Evolutionary conservation across 1,284 basidiomycete genomes (phyloP), one percentile per base, ranked within the genome.

Genomic region (Exobasidium rhododendri): DNA sequence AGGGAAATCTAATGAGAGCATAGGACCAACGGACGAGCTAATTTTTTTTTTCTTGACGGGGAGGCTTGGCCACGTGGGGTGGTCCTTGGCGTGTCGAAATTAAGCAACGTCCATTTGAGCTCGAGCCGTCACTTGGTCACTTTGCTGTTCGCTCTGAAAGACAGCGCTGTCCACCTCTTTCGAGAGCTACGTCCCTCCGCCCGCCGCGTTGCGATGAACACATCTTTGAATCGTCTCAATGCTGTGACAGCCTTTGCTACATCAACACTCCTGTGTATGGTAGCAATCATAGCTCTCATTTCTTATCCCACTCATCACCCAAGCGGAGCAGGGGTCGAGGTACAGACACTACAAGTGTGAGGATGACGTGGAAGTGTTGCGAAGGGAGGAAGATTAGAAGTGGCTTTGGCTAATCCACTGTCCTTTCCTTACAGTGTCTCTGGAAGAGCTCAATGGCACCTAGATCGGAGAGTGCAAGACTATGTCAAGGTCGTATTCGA

Each of bases 311-410:
- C 59, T 5, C 72, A 63, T 50, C 59, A 52, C 7, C 71, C 88
- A 0, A 83, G 83, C 46, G 88, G 86, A 28, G 78, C 81, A 10
- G n/a, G n/a, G n/a, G 68, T 92, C 14, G 81, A 83, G 32, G 82
- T 90, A 61, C 82, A 84, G 26, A 84, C 85, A 20, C 81, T 90
- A 51, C 87, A 89, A 82, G 87, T 91, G 88, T 71, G 47, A 57
- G 74, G 5, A 56, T 24, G 11, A n/a, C n/a, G 17, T 52, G 3
- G 46, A 28, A n/a, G n/a, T 14, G 20, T 17, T 1, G 11, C 1
- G 30, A 30, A 2, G 1, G 47, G 53, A 32, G 51, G 13, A 26
- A 5, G 17, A 3, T 22, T n/a, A 5, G 20, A 32, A 28, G n/a
- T 11, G 5, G 52, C 14, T 7, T 17, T 58, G 56, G 22, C 45